Evolutionary conservation across 768 basidiomycete genomes (phyloP), one percentile per base, ranked within the genome.

Genomic region (Boletales sp.): DNA sequence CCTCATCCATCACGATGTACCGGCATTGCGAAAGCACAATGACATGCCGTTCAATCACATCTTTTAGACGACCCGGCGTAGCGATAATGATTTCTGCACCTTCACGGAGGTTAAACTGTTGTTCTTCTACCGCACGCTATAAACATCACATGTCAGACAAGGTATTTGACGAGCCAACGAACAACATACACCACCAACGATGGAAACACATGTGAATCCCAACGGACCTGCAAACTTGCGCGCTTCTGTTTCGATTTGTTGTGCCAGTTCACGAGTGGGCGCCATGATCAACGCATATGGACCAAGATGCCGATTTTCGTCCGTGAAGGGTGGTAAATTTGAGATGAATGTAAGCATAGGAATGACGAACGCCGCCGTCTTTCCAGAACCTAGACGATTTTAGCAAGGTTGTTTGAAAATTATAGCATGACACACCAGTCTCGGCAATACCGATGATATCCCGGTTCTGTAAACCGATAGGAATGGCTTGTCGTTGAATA

Each of bases 1-100:
- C 97, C 76, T 99, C 97, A 67, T 99, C 97, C 97, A 99, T 97
- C 57, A 99, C 95, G 51, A 99, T 86, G 64, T 99, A 98, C 2
- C 92, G 91, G 69, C 97, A 98, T 69, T 99, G 97, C 8, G 90
- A 88, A 39, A 99, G 79, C 17, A 99, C 97, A 38, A 99, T 78
- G 40, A 98, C 92, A 67, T 89, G 90, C 18, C 94, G 84, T 71
- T 99, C 95, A 52, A 99, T 86, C 48, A 97, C 92, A 65, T 98
- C 97, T 70, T 97, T 97, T 15, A 99, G 78, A 71, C 97, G 94
- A 73, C 97, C 97, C 11, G 97, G 97, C 0, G 97, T 98, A 21
- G 97, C 97, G 53, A 99, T 97, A 62, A 99, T 89, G 54, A 99
- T 98, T 61, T 99, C 94, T 0, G 95, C 97, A 45, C 97, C 97